Conservation (phyloP, 768 basidiomycete species). For the Kwoniella heveanensis region DNA sequence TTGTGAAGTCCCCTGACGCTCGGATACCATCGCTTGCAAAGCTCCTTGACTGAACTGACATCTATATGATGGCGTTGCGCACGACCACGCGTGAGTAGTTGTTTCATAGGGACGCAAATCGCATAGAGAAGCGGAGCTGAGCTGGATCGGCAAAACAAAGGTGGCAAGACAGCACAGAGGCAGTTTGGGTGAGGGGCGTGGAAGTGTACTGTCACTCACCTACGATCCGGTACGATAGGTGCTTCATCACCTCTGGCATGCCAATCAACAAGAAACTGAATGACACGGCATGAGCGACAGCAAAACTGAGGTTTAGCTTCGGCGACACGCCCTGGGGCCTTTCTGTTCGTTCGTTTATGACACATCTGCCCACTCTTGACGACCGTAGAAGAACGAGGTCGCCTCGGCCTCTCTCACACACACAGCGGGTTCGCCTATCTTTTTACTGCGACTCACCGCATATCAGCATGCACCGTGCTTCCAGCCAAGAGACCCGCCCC, state of each 20-base stretch:
- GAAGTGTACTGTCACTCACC: constrained; percentile 44
- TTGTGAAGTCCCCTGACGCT: constrained; percentile 29
- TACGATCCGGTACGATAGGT: constrained; percentile 57
- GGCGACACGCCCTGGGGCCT: too few relatives aligned
- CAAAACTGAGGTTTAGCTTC: constrained; percentile 11
- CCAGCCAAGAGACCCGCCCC: constrained; percentile 63
- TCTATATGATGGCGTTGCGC: too few relatives aligned
- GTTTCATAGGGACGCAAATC: background rate
- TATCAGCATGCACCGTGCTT: constrained; percentile 81
- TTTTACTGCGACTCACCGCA: constrained; percentile 51
- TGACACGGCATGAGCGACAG: constrained; percentile 23
- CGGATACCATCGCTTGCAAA: constrained; percentile 56
- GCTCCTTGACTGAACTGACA: constrained; percentile 55
- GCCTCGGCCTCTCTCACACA: too few relatives aligned
- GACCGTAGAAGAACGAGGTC: too few relatives aligned
- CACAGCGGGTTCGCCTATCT: too few relatives aligned
- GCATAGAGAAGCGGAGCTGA: background rate
- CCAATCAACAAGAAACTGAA: constrained; percentile 60
- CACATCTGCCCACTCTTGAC: too few relatives aligned
- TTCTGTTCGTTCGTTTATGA: too few relatives aligned
- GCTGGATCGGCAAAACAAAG: background rate
- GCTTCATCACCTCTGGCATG: constrained; percentile 78
- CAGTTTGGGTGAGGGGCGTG: too few relatives aligned
- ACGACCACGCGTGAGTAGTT: too few relatives aligned
- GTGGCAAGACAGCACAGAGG: too few relatives aligned